A percentile compares a stretch with the other conserved stretches of the same genome.
phyloP scores from a whole-genome alignment of 1,284 basidiomycete genomes.

The Puccinia polysora region DNA sequence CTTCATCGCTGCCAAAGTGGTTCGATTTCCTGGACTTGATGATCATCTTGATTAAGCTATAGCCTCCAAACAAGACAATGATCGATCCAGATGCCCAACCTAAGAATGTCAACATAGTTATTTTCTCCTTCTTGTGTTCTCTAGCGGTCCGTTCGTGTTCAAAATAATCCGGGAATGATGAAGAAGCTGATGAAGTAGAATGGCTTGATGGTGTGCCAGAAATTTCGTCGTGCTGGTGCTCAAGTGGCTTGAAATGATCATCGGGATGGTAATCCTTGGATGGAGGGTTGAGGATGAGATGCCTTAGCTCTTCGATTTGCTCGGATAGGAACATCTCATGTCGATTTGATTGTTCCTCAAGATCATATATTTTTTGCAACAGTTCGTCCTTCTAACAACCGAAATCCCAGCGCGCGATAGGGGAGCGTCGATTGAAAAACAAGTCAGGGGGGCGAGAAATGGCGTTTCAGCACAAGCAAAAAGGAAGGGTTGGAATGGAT shows the following conservation, averaged over 20 bases:
- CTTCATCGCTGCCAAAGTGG: constrained; percentile 28
- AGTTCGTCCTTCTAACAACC: constrained; percentile 6
- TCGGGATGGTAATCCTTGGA: constrained; percentile 2
- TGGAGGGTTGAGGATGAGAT: constrained; percentile 26
- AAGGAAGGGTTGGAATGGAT: neutral
- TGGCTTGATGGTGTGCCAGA: neutral
- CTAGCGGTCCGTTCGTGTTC: neutral
- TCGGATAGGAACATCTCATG: constrained; percentile 37
- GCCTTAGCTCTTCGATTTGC: constrained; percentile 38
- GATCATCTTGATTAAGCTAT: neutral
- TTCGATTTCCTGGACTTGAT: constrained; percentile 12
- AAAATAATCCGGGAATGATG: neutral
- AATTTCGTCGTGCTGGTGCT: constrained; percentile 26
- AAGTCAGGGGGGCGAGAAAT: neutral
- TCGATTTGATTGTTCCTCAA: constrained; percentile 24
- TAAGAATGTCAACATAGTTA: constrained; percentile 1
- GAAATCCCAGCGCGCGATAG: no score
- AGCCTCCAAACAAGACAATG: constrained; percentile 9
- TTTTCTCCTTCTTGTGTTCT: constrained; percentile 5
- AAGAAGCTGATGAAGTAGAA: neutral
- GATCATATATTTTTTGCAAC: constrained; percentile 22
- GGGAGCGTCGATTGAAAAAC: neutral
- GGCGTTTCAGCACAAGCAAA: neutral
- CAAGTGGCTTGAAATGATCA: constrained; percentile 35
- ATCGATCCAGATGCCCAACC: neutral